A percentile compares a stretch with the other conserved stretches of the same genome.
Evolutionary conservation across 2,329 filamentous ascomycete genomes (phyloP).

Genomic region (Fusarium nelsonii): DNA sequence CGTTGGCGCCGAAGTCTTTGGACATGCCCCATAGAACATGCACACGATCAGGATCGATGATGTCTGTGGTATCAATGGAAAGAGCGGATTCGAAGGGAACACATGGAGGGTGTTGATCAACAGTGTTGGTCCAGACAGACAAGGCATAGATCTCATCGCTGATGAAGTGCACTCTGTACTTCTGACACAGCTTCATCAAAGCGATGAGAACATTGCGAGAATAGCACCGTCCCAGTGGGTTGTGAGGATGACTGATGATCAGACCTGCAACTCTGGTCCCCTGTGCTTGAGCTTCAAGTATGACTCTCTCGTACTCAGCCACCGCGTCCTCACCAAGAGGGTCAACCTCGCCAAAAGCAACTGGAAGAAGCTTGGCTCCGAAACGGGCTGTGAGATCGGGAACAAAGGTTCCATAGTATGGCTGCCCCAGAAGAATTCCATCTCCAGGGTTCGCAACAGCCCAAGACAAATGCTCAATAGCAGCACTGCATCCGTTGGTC

Average conservation of each 20-base stretch:
- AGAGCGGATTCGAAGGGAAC: conserved; percentile 61
- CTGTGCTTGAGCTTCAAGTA: conserved; percentile 54
- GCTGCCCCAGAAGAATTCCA: conserved; percentile 57
- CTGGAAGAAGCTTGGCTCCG: conserved; percentile 57
- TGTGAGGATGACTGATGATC: conserved; percentile 65
- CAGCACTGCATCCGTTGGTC: conserved; percentile 57
- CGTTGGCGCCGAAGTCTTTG: conserved; percentile 69
- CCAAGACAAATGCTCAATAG: conserved; percentile 58
- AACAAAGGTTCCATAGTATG: conserved; percentile 63
- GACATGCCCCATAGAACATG: conserved; percentile 64
- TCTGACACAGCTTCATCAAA: conserved; percentile 61
- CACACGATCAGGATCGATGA: conserved; percentile 63
- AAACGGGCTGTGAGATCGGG: conserved; percentile 60
- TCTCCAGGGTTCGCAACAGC: conserved; percentile 57
- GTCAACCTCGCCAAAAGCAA: conserved; percentile 59
- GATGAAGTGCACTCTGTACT: conserved; percentile 65
- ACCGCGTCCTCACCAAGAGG: conserved; percentile 58
- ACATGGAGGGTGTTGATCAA: conserved; percentile 45
- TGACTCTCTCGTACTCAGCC: conserved; percentile 58
- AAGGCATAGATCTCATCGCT: conserved; percentile 65
- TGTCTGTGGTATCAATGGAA: conserved; percentile 56
- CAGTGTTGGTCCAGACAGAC: conserved; percentile 60
- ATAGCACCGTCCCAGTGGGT: conserved; percentile 65
- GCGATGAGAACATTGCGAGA: conserved; percentile 54
- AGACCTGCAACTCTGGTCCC: conserved; percentile 60